These are phyloP conservation scores for Russula abietina DNA, from an alignment of 768 basidiomycete genomes.

Conservation along the genomic window DNA sequence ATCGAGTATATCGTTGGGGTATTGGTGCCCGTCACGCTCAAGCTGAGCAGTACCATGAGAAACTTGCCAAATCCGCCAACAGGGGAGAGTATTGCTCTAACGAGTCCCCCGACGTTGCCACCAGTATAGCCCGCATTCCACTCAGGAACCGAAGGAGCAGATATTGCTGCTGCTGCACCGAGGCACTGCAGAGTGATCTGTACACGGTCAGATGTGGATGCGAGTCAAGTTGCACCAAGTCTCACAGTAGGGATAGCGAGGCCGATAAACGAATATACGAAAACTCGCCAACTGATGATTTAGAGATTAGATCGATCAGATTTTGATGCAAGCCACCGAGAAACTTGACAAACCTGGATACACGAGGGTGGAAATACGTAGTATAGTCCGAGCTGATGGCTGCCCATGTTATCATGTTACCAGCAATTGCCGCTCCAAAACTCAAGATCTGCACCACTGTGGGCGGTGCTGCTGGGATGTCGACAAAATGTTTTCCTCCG, in stretches of 20 bases:
- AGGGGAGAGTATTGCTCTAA: slow-evolving; percentile 57
- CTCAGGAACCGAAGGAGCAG: slow-evolving; percentile 48
- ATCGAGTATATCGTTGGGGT: slow-evolving; percentile 80
- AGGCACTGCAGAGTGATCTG: slow-evolving; percentile 45
- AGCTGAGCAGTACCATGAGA: slow-evolving; percentile 63
- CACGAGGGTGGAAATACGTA: slow-evolving; percentile 55
- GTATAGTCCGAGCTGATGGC: slow-evolving; percentile 68
- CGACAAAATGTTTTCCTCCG: slow-evolving; percentile 62
- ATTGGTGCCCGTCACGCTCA: slow-evolving; percentile 75
- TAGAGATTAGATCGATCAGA: not conserved
- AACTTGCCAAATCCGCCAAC: slow-evolving; percentile 63
- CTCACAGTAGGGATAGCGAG: slow-evolving; percentile 55
- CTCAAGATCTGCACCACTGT: slow-evolving; percentile 49
- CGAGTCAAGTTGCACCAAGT: slow-evolving; percentile 11
- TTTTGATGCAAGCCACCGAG: not conserved
- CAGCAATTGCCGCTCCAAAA: slow-evolving; percentile 68
- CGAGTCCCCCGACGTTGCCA: slow-evolving; percentile 56
- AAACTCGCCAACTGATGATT: slow-evolving; percentile 49
- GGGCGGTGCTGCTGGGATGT: slow-evolving; percentile 45
- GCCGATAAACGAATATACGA: slow-evolving; percentile 58
- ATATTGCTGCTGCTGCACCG: slow-evolving; percentile 61
- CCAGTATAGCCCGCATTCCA: slow-evolving; percentile 52
- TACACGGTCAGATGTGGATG: not conserved
- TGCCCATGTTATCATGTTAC: slow-evolving; percentile 63
- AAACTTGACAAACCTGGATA: slow-evolving; percentile 43